phyloP scores from a whole-genome alignment of 805 yeast genomes.

The Cephaloascus fragrans region DNA sequence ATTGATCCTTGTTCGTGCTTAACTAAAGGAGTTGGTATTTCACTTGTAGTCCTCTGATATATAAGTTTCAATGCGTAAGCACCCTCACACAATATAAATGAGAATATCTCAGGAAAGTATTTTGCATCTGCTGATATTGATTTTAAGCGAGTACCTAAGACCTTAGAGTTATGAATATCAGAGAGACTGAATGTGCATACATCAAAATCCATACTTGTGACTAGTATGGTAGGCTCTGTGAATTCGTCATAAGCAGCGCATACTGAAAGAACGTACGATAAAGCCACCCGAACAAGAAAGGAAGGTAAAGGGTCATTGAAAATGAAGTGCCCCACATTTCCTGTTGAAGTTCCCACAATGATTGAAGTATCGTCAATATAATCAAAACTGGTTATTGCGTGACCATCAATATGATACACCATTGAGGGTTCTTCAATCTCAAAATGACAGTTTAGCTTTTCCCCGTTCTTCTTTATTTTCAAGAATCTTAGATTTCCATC shows the following conservation, averaged over 20 bases:
- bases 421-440: slow-evolving; percentile 13
- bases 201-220: slow-evolving; percentile 30
- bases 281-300: slow-evolving; percentile 24
- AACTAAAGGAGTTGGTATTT: slow-evolving; percentile 14
- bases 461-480: slow-evolving; percentile 15
- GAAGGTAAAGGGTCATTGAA: slow-evolving; percentile 21
- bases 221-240: slow-evolving; percentile 22
- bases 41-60: slow-evolving; percentile 10
- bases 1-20: slow-evolving; percentile 27
- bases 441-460: slow-evolving; percentile 2
- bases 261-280: slow-evolving; percentile 23
- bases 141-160: neutral
- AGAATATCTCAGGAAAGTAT: slow-evolving; percentile 13
- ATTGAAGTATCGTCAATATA: slow-evolving; percentile 32
- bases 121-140: neutral
- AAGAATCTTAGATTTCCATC: slow-evolving; percentile 49
- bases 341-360: slow-evolving; percentile 50
- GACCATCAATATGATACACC: slow-evolving; percentile 12
- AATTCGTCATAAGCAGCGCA: slow-evolving; percentile 22
- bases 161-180: neutral
- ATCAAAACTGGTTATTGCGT: slow-evolving; percentile 35
- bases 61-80: neutral
- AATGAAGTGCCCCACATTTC: slow-evolving; percentile 48
- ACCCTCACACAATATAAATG: slow-evolving; percentile 4
- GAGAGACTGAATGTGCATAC: slow-evolving; percentile 18